Evolutionary conservation across 2,329 filamentous ascomycete species (phyloP), one percentile per base, ranked within the genome.

Genomic region (Fusarium hainanense): DNA sequence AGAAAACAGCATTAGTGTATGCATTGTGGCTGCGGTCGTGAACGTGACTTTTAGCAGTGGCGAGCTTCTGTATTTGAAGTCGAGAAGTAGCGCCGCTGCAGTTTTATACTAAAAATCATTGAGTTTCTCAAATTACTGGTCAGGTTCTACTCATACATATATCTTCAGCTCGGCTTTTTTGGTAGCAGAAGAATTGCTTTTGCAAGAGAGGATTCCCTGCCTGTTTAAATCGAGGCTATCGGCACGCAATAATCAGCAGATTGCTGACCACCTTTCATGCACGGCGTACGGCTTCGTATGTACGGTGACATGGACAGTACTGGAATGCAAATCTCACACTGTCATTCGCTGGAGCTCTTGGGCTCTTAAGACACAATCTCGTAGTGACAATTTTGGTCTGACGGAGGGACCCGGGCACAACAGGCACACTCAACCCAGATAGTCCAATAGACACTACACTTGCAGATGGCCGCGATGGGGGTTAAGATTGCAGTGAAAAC

Each of bases 181-280:
- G 6, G 10, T 4, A 3, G 12, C 9, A 42, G n/a, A 28, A 1
- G 21, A 7, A 1, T 21, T 18, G 13, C 34, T 20, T n/a, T 25
- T 12, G 8, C 1, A 16, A 14, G 7, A 14, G 16, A 50, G 13
- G 3, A 8, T 32, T 14, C 16, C 9, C 30, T 6, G 13, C 7
- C 7, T 12, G 7, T 34, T 1, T 6, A 7, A 51, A 41, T 11
- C 7, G 40, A 58, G 61, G 61, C 59, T 54, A 27, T 20, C n/a
- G 13, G 11, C 2, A 42, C 27, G 43, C 41, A 32, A 12, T 7
- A 58, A 50, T 58, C 44, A 32, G 59, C 58, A 50, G 44, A 46
- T 60, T 64, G 51, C 61, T 64, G 61, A 64, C 61, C 61, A 64
- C 61, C 59, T 28, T 41, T 47, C 4, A 63, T 58, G 61, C 40